These are phyloP conservation scores for Quercus berberidifolia DNA, from an alignment of 306 rosid species.

Conservation along the genomic window DNA sequence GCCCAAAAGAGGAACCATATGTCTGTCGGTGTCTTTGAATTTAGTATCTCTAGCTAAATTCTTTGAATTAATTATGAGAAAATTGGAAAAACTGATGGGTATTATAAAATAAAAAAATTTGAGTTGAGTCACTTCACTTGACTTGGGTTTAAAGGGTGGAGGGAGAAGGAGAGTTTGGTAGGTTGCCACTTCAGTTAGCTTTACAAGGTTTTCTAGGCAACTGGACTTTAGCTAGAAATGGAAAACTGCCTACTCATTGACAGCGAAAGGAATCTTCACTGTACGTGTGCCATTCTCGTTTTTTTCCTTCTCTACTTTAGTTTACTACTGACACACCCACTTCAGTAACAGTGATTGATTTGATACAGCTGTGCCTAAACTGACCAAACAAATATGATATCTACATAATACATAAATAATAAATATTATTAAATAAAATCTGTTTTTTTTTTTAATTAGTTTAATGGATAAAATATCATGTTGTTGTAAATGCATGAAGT, in stretches of 20 bases:
- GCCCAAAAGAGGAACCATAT: slow-evolving; percentile 26
- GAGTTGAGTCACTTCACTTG: background rate
- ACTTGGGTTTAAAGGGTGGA: too few relatives aligned
- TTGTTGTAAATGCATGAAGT: too few relatives aligned
- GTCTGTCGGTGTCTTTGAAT: slow-evolving; percentile 20
- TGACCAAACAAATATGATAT: too few relatives aligned
- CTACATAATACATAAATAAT: too few relatives aligned
- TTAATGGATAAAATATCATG: too few relatives aligned
- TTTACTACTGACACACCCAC: too few relatives aligned
- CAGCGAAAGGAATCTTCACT: slow-evolving; percentile 24
- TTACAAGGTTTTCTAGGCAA: slow-evolving; percentile 5
- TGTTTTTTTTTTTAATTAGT: too few relatives aligned
- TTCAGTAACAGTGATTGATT: too few relatives aligned
- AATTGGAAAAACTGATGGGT: background rate
- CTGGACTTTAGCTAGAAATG: slow-evolving; percentile 21
- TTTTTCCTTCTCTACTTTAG: background rate
- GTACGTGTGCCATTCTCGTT: background rate
- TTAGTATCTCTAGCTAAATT: background rate
- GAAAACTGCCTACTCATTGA: slow-evolving; percentile 21
- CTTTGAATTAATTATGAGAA: background rate
- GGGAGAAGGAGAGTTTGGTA: slow-evolving; percentile 5
- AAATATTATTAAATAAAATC: too few relatives aligned
- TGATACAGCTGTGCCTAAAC: too few relatives aligned
- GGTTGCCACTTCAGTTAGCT: slow-evolving; percentile 14
- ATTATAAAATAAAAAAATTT: too few relatives aligned